Evolutionary conservation across 129 eudicot species (phyloP).

Genomic region (Flaveria ramosissima): DNA sequence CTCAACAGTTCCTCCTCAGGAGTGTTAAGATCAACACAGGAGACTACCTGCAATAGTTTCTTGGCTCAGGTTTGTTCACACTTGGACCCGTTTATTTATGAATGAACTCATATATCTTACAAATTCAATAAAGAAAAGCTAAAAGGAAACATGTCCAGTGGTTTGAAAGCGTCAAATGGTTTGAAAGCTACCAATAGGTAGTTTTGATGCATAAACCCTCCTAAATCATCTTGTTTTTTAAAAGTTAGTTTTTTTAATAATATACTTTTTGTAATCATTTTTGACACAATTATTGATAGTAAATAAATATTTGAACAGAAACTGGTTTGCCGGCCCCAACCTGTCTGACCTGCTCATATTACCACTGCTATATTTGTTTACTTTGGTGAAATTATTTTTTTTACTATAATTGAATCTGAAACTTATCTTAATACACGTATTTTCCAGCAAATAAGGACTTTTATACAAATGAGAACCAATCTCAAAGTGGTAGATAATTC

Average conservation of each 20-base stretch:
- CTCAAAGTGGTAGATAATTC: constrained; percentile 93
- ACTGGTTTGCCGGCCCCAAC: neutral
- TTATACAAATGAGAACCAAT: constrained; percentile 88
- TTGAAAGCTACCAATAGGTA: neutral
- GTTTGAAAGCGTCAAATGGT: neutral
- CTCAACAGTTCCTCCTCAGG: constrained; percentile 31
- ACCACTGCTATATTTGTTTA: neutral
- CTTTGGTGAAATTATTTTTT: neutral
- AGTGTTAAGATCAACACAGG: constrained; percentile 30
- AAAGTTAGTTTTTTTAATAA: neutral
- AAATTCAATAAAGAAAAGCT: neutral
- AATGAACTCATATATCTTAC: neutral
- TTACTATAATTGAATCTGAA: neutral
- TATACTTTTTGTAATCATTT: neutral
- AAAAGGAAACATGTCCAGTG: neutral
- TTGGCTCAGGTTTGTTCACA: constrained; percentile 31
- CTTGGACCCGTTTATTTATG: too few species aligned
- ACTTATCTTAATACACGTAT: neutral
- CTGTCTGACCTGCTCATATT: neutral
- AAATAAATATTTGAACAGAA: neutral
- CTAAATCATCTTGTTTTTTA: neutral
- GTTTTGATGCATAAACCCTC: neutral
- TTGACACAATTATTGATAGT: neutral
- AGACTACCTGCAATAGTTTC: constrained; percentile 18
- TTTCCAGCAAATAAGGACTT: constrained; percentile 82